A percentile compares a stretch with the other conserved stretches of the same genome.
Evolutionary conservation across 2,329 filamentous ascomycete genomes (phyloP).

Genomic region (Daldinia eschscholtzii): DNA sequence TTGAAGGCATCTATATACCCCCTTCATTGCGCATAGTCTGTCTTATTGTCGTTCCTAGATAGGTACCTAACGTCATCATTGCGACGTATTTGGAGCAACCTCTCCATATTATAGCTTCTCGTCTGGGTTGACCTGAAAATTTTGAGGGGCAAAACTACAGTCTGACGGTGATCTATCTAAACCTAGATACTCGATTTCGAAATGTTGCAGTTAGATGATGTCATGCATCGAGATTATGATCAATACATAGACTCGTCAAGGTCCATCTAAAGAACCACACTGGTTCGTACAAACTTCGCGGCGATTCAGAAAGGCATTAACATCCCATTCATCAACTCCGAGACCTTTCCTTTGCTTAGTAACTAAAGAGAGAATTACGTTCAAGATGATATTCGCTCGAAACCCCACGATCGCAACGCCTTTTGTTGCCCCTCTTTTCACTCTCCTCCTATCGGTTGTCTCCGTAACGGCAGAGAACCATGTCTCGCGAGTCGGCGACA

Average conservation of each 20-base stretch:
- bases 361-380: not conserved
- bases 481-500: constrained; percentile 37
- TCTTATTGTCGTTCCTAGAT: not conserved
- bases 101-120: constrained; percentile 4
- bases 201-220: constrained; percentile 34
- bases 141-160: not conserved
- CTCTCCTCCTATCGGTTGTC: constrained; percentile 11
- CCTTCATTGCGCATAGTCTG: constrained; percentile 5
- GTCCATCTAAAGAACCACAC: not conserved
- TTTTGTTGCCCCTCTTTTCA: constrained; percentile 9
- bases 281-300: not conserved
- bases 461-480: constrained; percentile 14
- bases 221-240: constrained; percentile 38
- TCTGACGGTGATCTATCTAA: constrained; percentile 10
- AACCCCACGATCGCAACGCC: not conserved
- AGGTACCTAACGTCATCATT: constrained; percentile 31
- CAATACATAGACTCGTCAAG: constrained; percentile 6
- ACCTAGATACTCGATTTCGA: constrained; percentile 14
- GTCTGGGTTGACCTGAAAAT: constrained; percentile 7
- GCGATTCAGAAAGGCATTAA: not conserved
- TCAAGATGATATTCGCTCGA: constrained; percentile 20
- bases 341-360: not conserved
- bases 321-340: not conserved
- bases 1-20: constrained; percentile 8
- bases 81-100: constrained; percentile 21